Conservation (phyloP, 345 rosid species). For the Syzygium aqueum region DNA sequence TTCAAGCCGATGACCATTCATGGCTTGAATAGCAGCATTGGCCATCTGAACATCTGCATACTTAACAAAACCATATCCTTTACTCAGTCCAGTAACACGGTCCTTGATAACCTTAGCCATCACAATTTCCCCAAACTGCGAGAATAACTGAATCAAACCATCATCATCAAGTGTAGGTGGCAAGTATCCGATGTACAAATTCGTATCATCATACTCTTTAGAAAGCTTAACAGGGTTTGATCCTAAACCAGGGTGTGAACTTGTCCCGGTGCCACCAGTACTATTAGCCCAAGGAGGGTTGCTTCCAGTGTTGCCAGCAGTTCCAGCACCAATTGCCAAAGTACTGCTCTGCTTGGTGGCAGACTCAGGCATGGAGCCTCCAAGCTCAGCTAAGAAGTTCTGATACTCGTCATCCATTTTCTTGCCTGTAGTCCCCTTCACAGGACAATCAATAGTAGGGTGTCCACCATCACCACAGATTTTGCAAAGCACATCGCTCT, state of each 20-base stretch:
- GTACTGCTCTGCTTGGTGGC: slow-evolving; percentile 57
- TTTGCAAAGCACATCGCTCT: slow-evolving; percentile 97
- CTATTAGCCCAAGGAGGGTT: slow-evolving; percentile 94
- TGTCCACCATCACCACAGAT: slow-evolving; percentile 99
- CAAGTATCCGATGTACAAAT: slow-evolving; percentile 91
- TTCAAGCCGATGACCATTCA: slow-evolving; percentile 92
- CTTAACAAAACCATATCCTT: slow-evolving; percentile 98
- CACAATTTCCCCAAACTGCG: slow-evolving; percentile 90
- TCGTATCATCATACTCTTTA: slow-evolving; percentile 91
- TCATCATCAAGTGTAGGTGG: slow-evolving; percentile 91
- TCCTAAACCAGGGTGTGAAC: slow-evolving; percentile 74
- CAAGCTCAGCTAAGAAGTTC: slow-evolving; percentile 95
- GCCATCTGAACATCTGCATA: slow-evolving; percentile 89
- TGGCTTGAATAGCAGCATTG: slow-evolving; percentile 68
- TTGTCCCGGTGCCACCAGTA: slow-evolving; percentile 39
- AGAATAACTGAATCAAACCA: slow-evolving; percentile 75
- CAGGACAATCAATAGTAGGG: slow-evolving; percentile 97
- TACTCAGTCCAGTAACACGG: slow-evolving; percentile 72
- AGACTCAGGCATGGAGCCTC: slow-evolving; percentile 95
- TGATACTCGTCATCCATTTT: slow-evolving; percentile 99
- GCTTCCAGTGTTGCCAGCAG: slow-evolving; percentile 46
- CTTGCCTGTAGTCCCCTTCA: slow-evolving; percentile 95
- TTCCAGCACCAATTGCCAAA: slow-evolving; percentile 54
- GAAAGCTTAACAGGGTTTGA: slow-evolving; percentile 48
- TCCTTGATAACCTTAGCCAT: slow-evolving; percentile 99